Conservation (phyloP, 257 asterid species). For the Solanum dulcamara region DNA sequence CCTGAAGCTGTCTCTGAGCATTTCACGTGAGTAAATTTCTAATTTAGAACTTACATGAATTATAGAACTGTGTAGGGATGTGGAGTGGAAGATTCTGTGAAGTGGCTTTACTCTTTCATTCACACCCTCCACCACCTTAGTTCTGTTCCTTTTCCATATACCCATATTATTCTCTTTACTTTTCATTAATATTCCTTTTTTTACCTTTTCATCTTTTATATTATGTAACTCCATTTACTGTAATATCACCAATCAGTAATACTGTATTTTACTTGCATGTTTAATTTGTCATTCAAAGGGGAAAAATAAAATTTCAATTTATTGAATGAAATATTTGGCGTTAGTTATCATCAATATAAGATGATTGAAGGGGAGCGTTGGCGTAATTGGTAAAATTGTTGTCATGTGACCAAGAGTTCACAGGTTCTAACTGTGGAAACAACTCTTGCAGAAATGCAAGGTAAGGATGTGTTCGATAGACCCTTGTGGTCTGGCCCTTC, state of each 20-base stretch:
- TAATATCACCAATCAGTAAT: not conserved
- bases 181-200: not conserved
- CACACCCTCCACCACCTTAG: not conserved
- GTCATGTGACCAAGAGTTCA: no score
- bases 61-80: not conserved
- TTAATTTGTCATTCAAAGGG: not conserved
- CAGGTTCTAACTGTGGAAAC: no score
- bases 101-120: not conserved
- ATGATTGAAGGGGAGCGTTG: not conserved
- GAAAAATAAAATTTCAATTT: not conserved
- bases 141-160: not conserved
- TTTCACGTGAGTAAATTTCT: constrained; percentile 56
- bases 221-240: not conserved
- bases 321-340: not conserved
- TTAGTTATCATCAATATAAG: not conserved
- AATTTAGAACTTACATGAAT: not conserved
- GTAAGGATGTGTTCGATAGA: no score
- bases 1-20: constrained; percentile 93
- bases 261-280: not conserved
- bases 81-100: not conserved
- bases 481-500: no score
- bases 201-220: not conserved
- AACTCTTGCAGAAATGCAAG: no score
- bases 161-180: not conserved
- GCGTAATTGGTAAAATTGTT: no score